Base-by-base conservation (phyloP, 768 basidiomycete genomes). In the Paxillus ammoniavirescens region DNA sequence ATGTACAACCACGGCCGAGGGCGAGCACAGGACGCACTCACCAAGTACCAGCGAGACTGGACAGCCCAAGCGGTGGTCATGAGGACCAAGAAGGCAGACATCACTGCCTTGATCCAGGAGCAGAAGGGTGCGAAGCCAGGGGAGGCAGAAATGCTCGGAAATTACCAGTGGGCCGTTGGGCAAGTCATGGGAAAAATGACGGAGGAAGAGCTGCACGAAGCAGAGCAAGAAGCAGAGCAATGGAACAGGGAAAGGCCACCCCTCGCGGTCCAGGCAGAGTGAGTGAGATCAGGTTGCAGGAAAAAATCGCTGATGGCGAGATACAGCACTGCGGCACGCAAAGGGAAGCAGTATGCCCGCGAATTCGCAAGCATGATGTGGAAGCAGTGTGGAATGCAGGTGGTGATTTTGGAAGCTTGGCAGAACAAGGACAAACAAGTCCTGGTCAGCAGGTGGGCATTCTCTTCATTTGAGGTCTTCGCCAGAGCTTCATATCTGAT, bases 371-470 rank as follows among this genome's bases (percentile, higher is more conserved):
- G 30, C 4, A 7, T 35, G 13, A 49, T 52, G 30, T 52, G 37
- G 35, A 49, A 23, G 47, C 51, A 52, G 26, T 21, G 33, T 14
- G n/a, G 51, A 10, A 52, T 52, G 46, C 30, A n/a, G 47, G 37
- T 49, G 8, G 21, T 38, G 2, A 37, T 52, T 10, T 18, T 47
- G 4, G 23, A 4, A 1, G 33, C 47, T 8, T 48, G 31, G 31
- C 8, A 37, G 5, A 17, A 37, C 35, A 1, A 17, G 2, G 23
- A 2, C 12, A 8, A 7, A 14, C 2, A 37, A 14, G 15, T 35
- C 2, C 0, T 37, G 3, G 12, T 12, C 10, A 17, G 10, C 15
- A 41, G 18, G 14, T 41, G 18, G 4, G 23, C 5, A 5, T 26
- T 26, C 23, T n/a, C n/a, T n/a, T n/a, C n/a, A n/a, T n/a, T n/a